Evolutionary conservation across 116 monocot species (phyloP), one percentile per base, ranked within the genome.

Genomic region (Iris pallida): DNA sequence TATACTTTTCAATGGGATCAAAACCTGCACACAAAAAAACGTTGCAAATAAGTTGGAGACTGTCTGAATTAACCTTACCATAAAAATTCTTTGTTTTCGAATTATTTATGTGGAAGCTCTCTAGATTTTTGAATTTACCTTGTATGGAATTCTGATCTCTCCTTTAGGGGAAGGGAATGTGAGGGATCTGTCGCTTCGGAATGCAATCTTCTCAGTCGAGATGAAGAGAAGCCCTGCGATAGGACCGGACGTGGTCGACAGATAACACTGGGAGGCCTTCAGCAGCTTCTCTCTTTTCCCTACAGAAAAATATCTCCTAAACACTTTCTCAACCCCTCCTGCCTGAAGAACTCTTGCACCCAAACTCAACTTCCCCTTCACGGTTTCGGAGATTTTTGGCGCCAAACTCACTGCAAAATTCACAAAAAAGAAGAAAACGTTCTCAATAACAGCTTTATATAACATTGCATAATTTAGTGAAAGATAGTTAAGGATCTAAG

Each of bases 161-260:
- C 74, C 78, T 57, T 63, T 69, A 12, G 73, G 47, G 16, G 78
- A 77, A 59, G 53, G 57, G 57, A 82, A 19, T 9, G 64, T 73
- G 20, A 95, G 76, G 8, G 81, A 75, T 73, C 75, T 81, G 19
- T 86, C 85, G 53, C 95, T 90, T 45, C 78, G 83, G 71, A 95
- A 95, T 16, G 85, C 83, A 1, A 95, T 75, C 61, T 81, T 95
- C 67, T 86, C 75, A 8, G 72, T 88, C 16, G 90, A 90, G 47
- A 88, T 74, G 71, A 85, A 95, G 20, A 88, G 83, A 45, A 87
- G 43, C 10, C 88, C 90, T 7, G 83, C 66, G 46, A 90, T 88
- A 7, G 88, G 90, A 59, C 95, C 95, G 16, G 88, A 79, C 2
- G 91, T 83, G 7, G 90, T 95, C 17, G 87, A 95, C 19, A 95